These are phyloP conservation scores for Dendrocalamus sinicus DNA, from an alignment of 176 grass and related monocot species.

Conservation along the genomic window DNA sequence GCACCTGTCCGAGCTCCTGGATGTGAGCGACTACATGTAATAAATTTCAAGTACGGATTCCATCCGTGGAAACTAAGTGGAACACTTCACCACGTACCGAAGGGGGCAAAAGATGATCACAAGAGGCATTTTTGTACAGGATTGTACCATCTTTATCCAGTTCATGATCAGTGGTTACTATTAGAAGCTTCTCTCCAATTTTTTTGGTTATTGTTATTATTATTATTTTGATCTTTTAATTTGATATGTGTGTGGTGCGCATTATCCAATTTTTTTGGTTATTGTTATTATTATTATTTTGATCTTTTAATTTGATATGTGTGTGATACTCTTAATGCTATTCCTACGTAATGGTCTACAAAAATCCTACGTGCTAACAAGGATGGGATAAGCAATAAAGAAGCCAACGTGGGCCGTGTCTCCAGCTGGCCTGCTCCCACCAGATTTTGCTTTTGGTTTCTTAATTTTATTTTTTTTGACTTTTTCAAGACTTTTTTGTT, in stretches of 20 bases:
- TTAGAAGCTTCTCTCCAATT: constrained; percentile 34
- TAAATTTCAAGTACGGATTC: constrained; percentile 18
- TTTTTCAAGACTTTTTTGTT: too few relatives aligned
- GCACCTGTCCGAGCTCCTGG: constrained; percentile 60
- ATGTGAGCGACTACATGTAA: constrained; percentile 64
- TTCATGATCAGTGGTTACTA: constrained; percentile 23
- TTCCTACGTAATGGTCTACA: too few relatives aligned
- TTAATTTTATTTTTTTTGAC: too few relatives aligned
- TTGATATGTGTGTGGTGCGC: background rate
- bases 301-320: background rate
- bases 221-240: constrained; percentile 1
- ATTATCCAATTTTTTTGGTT: background rate
- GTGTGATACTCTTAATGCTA: too few relatives aligned
- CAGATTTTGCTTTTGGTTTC: too few relatives aligned
- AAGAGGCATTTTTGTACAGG: constrained; percentile 57
- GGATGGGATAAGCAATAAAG: too few relatives aligned
- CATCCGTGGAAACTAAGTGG: constrained; percentile 2
- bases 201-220: background rate
- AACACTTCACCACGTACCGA: constrained; percentile 31
- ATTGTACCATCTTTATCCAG: constrained; percentile 28
- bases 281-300: background rate
- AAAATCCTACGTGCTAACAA: too few relatives aligned
- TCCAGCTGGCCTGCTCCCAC: too few relatives aligned
- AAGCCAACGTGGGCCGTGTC: too few relatives aligned
- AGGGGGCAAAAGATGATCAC: constrained; percentile 23